Percentiles rank a stretch among this genome's conserved stretches.
phyloP scores from a whole-genome alignment of 495 filamentous ascomycete genomes.

The Penicillium simplicissimum region DNA sequence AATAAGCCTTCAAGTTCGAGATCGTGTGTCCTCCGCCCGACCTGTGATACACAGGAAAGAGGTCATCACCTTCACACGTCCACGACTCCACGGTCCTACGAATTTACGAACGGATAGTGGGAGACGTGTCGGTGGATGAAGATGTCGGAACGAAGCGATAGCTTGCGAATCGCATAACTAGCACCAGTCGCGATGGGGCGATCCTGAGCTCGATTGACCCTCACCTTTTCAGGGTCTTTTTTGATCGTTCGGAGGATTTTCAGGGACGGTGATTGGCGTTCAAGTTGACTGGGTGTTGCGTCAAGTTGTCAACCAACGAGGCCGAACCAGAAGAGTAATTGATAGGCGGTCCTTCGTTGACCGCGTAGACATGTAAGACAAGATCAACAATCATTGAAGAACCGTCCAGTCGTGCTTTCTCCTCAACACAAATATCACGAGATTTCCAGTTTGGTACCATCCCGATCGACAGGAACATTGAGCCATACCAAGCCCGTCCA shows the following conservation, averaged over 20 bases:
- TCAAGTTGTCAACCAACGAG: conserved; percentile 10
- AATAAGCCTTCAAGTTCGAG: background rate
- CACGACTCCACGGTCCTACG: too few relatives aligned
- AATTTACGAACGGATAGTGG: background rate
- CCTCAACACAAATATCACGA: background rate
- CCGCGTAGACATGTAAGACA: conserved; percentile 1
- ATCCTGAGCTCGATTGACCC: conserved; percentile 12
- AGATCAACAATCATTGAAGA: background rate
- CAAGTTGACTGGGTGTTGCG: conserved; percentile 1
- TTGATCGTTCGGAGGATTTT: conserved; percentile 18
- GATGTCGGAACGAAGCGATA: conserved; percentile 19
- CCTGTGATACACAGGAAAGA: background rate
- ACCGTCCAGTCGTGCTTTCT: background rate
- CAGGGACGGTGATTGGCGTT: conserved; percentile 15
- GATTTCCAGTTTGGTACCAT: conserved; percentile 7
- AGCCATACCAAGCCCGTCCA: conserved; percentile 15
- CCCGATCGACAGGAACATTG: conserved; percentile 26
- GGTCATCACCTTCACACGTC: background rate
- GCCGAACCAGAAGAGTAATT: background rate
- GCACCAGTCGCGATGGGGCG: conserved; percentile 7
- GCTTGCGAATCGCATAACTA: conserved; percentile 18
- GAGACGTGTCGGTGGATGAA: conserved; percentile 15
- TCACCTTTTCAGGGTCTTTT: conserved; percentile 19
- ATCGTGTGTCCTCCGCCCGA: background rate
- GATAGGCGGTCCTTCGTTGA: background rate